Evolutionary conservation across 2,329 filamentous ascomycete genomes (phyloP).

Genomic region (Cladosporium sp.): DNA sequence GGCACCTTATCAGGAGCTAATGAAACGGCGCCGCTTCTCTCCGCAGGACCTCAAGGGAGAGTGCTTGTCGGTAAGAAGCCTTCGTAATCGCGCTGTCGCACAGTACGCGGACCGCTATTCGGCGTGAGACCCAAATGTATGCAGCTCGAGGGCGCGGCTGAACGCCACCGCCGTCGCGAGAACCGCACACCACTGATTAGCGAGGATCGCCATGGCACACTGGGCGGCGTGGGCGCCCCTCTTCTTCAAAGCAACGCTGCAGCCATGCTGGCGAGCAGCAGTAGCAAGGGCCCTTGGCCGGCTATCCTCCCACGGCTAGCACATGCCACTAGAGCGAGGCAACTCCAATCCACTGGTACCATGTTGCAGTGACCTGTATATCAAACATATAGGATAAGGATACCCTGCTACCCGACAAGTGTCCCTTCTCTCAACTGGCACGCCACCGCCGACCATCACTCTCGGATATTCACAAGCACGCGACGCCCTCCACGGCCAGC

Average conservation of each 20-base stretch:
- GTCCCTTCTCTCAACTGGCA: not conserved
- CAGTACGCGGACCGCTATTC: slow-evolving; percentile 11
- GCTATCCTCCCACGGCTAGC: slow-evolving; percentile 8
- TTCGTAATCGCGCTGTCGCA: slow-evolving; percentile 4
- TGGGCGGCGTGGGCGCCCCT: slow-evolving; percentile 1
- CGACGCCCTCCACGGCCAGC: slow-evolving; percentile 3
- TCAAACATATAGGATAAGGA: slow-evolving; percentile 5
- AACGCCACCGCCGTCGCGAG: slow-evolving; percentile 15
- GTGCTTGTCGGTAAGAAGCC: slow-evolving; percentile 14
- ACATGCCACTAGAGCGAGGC: slow-evolving; percentile 12
- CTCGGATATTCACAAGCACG: not conserved
- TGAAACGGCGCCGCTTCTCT: slow-evolving; percentile 2
- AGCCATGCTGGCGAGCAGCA: slow-evolving; percentile 8
- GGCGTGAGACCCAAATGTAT: slow-evolving; percentile 8
- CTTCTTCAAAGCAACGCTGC: slow-evolving; percentile 15
- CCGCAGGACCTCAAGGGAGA: slow-evolving; percentile 4
- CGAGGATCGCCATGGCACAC: slow-evolving; percentile 17
- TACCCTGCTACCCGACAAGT: not conserved
- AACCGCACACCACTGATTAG: slow-evolving; percentile 4
- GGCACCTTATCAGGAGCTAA: slow-evolving; percentile 13
- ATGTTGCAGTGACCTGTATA: not conserved
- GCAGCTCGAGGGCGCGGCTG: slow-evolving; percentile 5
- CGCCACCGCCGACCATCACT: not conserved
- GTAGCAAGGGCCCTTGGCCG: not conserved
- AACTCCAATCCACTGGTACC: slow-evolving; percentile 19